A percentile compares a stretch with the other conserved stretches of the same genome.
Evolutionary conservation across 1,284 basidiomycete species (phyloP).

Genomic region (Papiliotrema terrestris): DNA sequence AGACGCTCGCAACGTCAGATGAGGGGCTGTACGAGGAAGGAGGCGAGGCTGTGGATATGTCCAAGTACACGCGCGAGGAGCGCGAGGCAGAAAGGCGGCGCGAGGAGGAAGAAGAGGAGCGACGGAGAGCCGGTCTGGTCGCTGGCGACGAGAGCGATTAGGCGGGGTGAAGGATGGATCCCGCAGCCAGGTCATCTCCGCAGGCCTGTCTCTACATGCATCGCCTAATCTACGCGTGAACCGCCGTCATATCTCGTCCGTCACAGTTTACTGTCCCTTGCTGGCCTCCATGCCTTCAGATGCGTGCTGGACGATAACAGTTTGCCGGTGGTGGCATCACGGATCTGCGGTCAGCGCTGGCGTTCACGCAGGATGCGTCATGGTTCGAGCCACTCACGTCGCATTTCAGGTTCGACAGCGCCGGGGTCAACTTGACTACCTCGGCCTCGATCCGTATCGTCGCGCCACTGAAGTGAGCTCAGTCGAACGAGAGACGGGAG

Average conservation of each 20-base stretch:
- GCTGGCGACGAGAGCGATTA: slow-evolving; percentile 28
- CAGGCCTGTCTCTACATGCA: no score
- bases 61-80: slow-evolving; percentile 72
- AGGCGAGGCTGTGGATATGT: slow-evolving; percentile 75
- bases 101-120: slow-evolving; percentile 55
- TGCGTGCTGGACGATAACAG: slow-evolving; percentile 22
- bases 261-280: slow-evolving; percentile 5
- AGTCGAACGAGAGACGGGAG: no score
- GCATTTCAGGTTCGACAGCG: slow-evolving; percentile 4
- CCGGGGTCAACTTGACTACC: neutral
- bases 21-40: slow-evolving; percentile 74
- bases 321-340: slow-evolving; percentile 14
- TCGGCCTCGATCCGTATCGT: neutral
- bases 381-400: slow-evolving; percentile 1
- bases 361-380: neutral
- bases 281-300: slow-evolving; percentile 26
- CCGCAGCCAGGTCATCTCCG: neutral
- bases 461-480: slow-evolving; percentile 5
- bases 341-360: slow-evolving; percentile 1
- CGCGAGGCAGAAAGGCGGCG: slow-evolving; percentile 61
- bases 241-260: neutral
- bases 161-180: neutral
- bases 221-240: no score
- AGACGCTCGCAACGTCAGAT: slow-evolving; percentile 64
- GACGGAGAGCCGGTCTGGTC: slow-evolving; percentile 23